phyloP scores from a whole-genome alignment of 2,329 filamentous ascomycete species.

The Aspergillus sergii region DNA sequence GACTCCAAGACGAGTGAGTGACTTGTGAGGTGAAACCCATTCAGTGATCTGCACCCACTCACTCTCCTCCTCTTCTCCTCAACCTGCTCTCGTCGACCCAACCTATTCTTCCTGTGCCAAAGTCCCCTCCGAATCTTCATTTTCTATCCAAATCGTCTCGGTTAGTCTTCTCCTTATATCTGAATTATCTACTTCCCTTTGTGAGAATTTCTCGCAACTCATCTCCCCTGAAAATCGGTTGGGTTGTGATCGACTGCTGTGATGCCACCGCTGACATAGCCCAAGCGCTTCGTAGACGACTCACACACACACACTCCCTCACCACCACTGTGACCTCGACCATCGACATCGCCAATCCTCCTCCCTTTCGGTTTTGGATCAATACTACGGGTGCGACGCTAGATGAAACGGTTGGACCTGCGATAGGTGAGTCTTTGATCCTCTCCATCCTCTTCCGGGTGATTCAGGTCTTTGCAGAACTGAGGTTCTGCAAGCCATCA shows the following conservation, averaged over 20 bases:
- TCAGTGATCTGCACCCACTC: slow-evolving; percentile 22
- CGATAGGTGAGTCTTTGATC: slow-evolving; percentile 36
- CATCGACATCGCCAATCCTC: slow-evolving; percentile 25
- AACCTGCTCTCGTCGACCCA: slow-evolving; percentile 17
- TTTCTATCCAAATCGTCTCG: slow-evolving; percentile 12
- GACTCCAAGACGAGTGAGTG: slow-evolving; percentile 21
- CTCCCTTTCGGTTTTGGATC: slow-evolving; percentile 22
- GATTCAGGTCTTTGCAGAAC: slow-evolving; percentile 31
- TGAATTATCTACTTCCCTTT: slow-evolving; percentile 1
- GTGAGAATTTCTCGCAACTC: slow-evolving; percentile 6
- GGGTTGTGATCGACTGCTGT: slow-evolving; percentile 25
- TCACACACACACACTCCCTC: slow-evolving; percentile 26
- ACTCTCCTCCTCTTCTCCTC: slow-evolving; percentile 16
- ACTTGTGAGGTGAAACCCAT: slow-evolving; percentile 45
- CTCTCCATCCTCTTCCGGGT: slow-evolving; percentile 39
- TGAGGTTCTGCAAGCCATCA: slow-evolving; percentile 32
- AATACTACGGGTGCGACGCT: slow-evolving; percentile 35
- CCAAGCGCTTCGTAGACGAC: slow-evolving; percentile 40
- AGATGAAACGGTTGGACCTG: slow-evolving; percentile 26
- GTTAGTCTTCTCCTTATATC: slow-evolving; percentile 11
- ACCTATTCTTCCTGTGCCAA: slow-evolving; percentile 14
- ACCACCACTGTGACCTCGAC: slow-evolving; percentile 24
- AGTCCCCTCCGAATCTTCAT: slow-evolving; percentile 10
- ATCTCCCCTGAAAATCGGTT: slow-evolving; percentile 21
- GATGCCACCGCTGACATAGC: slow-evolving; percentile 44